These are phyloP conservation scores for Tricladium varicosporioides DNA, from an alignment of 2,329 filamentous ascomycete species.

Conservation along the genomic window DNA sequence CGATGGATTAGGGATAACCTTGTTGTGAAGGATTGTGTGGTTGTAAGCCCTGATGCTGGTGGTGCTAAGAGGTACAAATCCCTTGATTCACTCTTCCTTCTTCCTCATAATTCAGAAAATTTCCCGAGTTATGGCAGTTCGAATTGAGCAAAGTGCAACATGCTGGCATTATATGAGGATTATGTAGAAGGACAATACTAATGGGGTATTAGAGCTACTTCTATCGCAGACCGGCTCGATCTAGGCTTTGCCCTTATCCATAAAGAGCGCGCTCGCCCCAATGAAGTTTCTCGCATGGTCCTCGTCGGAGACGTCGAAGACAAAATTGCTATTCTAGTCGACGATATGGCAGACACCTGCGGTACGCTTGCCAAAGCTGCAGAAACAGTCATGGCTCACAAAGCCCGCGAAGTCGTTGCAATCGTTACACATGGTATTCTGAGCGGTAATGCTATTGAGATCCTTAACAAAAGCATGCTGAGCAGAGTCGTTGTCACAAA, in stretches of 20 bases:
- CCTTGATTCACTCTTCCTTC: neutral
- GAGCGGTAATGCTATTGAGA: slow-evolving; percentile 80
- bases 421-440: slow-evolving; percentile 95
- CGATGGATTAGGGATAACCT: slow-evolving; percentile 90
- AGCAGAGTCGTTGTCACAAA: slow-evolving; percentile 86
- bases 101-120: neutral
- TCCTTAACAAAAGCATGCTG: slow-evolving; percentile 67
- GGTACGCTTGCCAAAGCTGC: slow-evolving; percentile 87
- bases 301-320: slow-evolving; percentile 92
- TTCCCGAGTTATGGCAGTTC: neutral
- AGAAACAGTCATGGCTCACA: slow-evolving; percentile 81
- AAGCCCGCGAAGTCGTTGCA: slow-evolving; percentile 83
- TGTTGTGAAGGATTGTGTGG: slow-evolving; percentile 78
- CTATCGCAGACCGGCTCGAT: slow-evolving; percentile 88
- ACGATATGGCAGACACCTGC: slow-evolving; percentile 97
- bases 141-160: no score
- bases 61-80: slow-evolving; percentile 75
- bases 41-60: slow-evolving; percentile 92
- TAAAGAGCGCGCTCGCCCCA: slow-evolving; percentile 89
- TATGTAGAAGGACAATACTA: no score
- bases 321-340: slow-evolving; percentile 92
- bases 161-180: no score
- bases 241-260: slow-evolving; percentile 92
- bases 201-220: slow-evolving; percentile 63
- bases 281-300: slow-evolving; percentile 90